Percentiles rank a stretch among this genome's conserved stretches.
Conservation (phyloP, 139 green algal genomes). For the Tetraselmis striata region DNA sequence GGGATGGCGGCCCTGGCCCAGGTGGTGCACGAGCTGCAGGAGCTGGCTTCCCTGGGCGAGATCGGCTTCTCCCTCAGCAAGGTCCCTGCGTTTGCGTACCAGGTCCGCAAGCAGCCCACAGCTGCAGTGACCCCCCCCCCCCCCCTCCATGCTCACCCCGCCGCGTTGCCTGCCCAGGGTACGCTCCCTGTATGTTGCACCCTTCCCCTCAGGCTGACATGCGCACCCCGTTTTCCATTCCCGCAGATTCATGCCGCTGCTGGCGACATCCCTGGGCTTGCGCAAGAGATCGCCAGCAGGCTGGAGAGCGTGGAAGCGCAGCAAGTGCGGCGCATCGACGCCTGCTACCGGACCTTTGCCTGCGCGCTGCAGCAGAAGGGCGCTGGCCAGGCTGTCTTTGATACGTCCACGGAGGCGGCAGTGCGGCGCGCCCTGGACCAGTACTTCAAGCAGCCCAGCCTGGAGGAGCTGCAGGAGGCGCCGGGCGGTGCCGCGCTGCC, state of each 20-base stretch:
- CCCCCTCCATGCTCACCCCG: no score
- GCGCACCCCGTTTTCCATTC: no score
- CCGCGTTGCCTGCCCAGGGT: no score
- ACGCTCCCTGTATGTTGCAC: no score
- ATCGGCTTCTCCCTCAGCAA: constrained; percentile 55
- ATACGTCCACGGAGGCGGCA: neutral
- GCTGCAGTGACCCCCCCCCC: no score
- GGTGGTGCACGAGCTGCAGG: constrained; percentile 39
- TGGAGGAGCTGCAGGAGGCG: neutral
- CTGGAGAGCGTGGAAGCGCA: neutral
- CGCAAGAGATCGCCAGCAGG: neutral
- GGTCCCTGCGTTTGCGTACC: constrained; percentile 31
- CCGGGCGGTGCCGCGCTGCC: neutral
- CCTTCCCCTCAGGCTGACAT: no score
- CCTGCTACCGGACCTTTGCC: neutral
- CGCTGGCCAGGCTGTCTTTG: neutral
- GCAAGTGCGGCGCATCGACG: neutral
- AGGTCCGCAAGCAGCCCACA: no score
- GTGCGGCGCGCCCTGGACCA: neutral
- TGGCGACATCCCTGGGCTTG: neutral
- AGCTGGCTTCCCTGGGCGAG: constrained; percentile 39
- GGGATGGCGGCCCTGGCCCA: no score
- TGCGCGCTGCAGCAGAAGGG: neutral
- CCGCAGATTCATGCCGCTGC: neutral
- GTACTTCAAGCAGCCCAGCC: neutral